These are phyloP conservation scores for Pleomassaria siparia DNA, from an alignment of 2,329 filamentous ascomycete genomes.

Conservation along the genomic window DNA sequence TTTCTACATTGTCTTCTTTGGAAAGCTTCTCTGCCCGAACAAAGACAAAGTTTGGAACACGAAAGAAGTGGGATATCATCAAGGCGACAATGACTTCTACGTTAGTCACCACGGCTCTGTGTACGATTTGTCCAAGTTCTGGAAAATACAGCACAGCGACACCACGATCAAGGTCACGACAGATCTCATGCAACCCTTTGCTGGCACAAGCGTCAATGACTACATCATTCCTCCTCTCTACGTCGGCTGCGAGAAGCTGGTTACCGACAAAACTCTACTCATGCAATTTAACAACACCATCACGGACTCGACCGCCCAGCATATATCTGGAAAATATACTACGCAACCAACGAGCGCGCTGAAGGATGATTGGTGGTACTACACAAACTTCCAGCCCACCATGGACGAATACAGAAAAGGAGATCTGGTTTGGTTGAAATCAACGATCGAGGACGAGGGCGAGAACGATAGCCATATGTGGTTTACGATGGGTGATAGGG, in stretches of 20 bases:
- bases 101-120: conserved; percentile 86
- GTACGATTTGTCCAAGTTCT: conserved; percentile 91
- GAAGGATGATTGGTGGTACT: conserved; percentile 74
- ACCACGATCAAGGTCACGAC: conserved; percentile 60
- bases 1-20: conserved; percentile 91
- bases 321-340: conserved; percentile 68
- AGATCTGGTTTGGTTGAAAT: conserved; percentile 70
- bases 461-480: conserved; percentile 69
- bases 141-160: conserved; percentile 81
- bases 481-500: conserved; percentile 72
- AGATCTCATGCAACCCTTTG: conserved; percentile 73
- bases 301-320: conserved; percentile 58
- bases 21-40: conserved; percentile 83
- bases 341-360: conserved; percentile 60
- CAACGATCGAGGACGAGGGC: conserved; percentile 65
- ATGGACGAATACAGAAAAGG: conserved; percentile 90
- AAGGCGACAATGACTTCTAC: conserved; percentile 75
- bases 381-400: conserved; percentile 68
- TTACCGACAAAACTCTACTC: conserved; percentile 57
- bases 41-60: conserved; percentile 84
- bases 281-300: conserved; percentile 68
- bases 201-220: conserved; percentile 75
- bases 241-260: conserved; percentile 72
- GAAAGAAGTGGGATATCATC: conserved; percentile 69
- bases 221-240: conserved; percentile 83